Percentiles rank a stretch among this genome's conserved stretches.
phyloP scores from a whole-genome alignment of 768 basidiomycete genomes.

The Glaciozyma antarctica region DNA sequence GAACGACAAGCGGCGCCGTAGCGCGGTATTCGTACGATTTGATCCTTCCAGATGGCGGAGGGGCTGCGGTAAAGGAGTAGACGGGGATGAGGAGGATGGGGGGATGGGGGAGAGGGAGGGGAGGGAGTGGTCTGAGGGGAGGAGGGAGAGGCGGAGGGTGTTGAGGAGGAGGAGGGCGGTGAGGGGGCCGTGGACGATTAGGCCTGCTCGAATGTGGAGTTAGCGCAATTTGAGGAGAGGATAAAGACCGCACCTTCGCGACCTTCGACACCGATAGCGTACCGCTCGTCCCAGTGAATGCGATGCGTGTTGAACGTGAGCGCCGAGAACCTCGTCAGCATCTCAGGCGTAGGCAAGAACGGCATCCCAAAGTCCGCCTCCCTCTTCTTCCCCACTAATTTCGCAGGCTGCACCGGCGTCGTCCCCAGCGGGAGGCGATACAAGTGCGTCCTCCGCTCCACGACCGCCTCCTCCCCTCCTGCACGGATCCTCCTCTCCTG shows the following conservation, averaged over 20 bases:
- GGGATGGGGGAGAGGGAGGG: neutral
- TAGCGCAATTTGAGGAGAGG: neutral
- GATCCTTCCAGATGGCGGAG: neutral
- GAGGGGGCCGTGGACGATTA: slow-evolving; percentile 2
- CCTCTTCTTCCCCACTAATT: neutral
- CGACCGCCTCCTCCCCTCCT: neutral
- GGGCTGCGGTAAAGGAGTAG: no score
- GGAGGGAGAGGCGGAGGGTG: neutral
- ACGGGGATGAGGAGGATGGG: neutral
- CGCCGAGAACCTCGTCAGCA: slow-evolving; percentile 1
- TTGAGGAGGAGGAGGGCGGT: neutral
- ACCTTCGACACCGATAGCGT: neutral
- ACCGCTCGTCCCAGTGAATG: neutral
- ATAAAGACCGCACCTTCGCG: neutral
- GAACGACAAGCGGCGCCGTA: neutral
- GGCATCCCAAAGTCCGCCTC: neutral
- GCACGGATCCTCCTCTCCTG: neutral
- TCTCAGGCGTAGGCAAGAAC: neutral
- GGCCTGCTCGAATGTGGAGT: neutral
- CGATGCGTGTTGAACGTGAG: slow-evolving; percentile 5
- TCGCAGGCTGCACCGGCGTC: neutral
- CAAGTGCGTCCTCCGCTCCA: neutral
- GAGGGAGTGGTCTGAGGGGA: no score
- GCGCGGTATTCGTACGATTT: neutral
- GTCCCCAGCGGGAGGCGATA: neutral